phyloP scores from a whole-genome alignment of 306 rosid genomes.

The Castanea mollissima region DNA sequence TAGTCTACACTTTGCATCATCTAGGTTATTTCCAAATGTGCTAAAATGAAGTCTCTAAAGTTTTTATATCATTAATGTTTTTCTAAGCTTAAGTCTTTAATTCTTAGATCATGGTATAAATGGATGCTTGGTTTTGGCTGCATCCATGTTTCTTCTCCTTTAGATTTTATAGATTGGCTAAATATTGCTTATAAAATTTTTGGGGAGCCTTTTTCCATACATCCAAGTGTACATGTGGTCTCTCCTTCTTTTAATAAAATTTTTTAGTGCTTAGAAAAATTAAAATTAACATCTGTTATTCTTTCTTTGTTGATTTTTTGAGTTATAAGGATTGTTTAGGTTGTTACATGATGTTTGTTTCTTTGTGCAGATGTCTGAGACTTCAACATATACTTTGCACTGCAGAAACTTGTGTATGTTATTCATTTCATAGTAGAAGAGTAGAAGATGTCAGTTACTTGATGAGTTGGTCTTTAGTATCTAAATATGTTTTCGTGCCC shows the following conservation, averaged over 20 bases:
- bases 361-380: constrained; percentile 58
- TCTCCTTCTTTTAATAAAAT: too few species aligned
- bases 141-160: not conserved
- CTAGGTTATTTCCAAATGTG: not conserved
- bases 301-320: not conserved
- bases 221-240: too few species aligned
- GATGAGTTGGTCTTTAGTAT: not conserved
- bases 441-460: not conserved
- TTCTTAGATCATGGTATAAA: not conserved
- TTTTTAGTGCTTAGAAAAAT: too few species aligned
- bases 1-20: not conserved
- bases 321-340: not conserved
- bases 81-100: not conserved
- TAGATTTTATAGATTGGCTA: too few species aligned
- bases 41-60: not conserved
- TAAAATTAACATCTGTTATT: too few species aligned
- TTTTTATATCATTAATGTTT: not conserved
- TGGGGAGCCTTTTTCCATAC: too few species aligned
- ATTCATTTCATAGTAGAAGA: not conserved
- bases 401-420: constrained; percentile 70
- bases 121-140: constrained; percentile 1
- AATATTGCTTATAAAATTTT: too few species aligned
- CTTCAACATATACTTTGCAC: constrained; percentile 68
- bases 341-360: constrained; percentile 23
- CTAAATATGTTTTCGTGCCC: constrained; percentile 5